A percentile compares a stretch with the other conserved stretches of the same genome.
phyloP scores from a whole-genome alignment of 202 grass and related monocot genomes.

The Setaria viridis region DNA sequence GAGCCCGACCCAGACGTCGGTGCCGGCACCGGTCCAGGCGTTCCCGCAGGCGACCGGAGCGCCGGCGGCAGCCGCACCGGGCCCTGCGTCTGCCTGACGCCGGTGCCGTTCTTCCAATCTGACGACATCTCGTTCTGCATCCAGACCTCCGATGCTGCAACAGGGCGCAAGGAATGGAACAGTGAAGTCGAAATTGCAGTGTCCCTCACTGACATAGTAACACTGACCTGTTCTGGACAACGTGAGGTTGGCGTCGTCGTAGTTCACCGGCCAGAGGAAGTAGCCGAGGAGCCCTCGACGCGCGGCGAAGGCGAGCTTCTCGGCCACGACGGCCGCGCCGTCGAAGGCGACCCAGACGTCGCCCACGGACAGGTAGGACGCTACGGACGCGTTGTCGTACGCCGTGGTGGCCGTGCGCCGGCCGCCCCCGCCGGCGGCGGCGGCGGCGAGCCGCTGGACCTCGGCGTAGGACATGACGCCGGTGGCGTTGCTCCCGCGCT shows the following conservation, averaged over 20 bases:
- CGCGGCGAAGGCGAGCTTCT: constrained; percentile 74
- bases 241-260: constrained; percentile 73
- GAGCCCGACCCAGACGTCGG: constrained; percentile 19
- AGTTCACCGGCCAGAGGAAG: constrained; percentile 88
- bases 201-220: not conserved
- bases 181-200: not conserved
- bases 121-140: constrained; percentile 42
- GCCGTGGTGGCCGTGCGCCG: constrained; percentile 33
- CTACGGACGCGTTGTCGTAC: constrained; percentile 65
- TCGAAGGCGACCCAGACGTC: constrained; percentile 90
- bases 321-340: constrained; percentile 57
- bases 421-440: not conserved
- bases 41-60: constrained; percentile 6
- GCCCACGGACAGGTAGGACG: constrained; percentile 63
- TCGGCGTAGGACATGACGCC: constrained; percentile 80
- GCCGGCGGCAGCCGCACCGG: constrained; percentile 45
- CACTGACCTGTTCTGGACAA: constrained; percentile 67
- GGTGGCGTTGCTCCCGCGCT: constrained; percentile 65
- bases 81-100: constrained; percentile 36
- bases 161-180: not conserved
- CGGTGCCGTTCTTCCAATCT: constrained; percentile 44
- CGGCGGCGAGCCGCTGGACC: constrained; percentile 56
- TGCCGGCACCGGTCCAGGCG: constrained; percentile 11
- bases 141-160: constrained; percentile 64
- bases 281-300: constrained; percentile 61